A percentile compares a stretch with the other conserved stretches of the same genome.
phyloP scores from a whole-genome alignment of 2,329 filamentous ascomycete genomes.

The Chrysosporium queenslandicum region DNA sequence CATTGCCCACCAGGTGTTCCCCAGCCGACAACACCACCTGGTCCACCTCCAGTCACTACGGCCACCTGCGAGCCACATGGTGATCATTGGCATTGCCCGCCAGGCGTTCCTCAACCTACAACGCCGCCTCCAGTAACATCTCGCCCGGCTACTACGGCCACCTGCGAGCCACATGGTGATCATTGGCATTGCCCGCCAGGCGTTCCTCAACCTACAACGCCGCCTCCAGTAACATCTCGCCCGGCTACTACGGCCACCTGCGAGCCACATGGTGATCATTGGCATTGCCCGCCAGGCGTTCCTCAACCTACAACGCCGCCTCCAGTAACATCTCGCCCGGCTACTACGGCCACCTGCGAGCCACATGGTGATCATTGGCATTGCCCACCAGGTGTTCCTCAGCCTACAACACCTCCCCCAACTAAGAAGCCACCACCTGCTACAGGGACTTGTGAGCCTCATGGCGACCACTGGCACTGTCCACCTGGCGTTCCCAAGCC shows the following conservation, averaged over 20 bases:
- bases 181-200: conserved; percentile 7
- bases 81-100: background rate
- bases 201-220: conserved; percentile 5
- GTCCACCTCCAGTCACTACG: background rate
- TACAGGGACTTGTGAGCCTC: background rate
- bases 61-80: background rate
- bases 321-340: background rate
- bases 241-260: background rate
- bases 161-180: background rate
- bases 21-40: background rate
- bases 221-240: background rate
- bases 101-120: background rate
- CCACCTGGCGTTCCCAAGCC: background rate
- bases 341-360: background rate
- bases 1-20: background rate
- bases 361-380: conserved; percentile 7
- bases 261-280: conserved; percentile 1
- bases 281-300: background rate
- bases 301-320: background rate
- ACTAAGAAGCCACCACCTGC: background rate
- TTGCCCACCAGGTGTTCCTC: conserved; percentile 8
- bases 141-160: background rate
- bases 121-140: background rate
- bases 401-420: conserved; percentile 2
- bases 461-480: conserved; percentile 4